These are phyloP conservation scores for Rhinocladiella mackenziei DNA, from an alignment of 2,329 filamentous ascomycete genomes.

Conservation along the genomic window DNA sequence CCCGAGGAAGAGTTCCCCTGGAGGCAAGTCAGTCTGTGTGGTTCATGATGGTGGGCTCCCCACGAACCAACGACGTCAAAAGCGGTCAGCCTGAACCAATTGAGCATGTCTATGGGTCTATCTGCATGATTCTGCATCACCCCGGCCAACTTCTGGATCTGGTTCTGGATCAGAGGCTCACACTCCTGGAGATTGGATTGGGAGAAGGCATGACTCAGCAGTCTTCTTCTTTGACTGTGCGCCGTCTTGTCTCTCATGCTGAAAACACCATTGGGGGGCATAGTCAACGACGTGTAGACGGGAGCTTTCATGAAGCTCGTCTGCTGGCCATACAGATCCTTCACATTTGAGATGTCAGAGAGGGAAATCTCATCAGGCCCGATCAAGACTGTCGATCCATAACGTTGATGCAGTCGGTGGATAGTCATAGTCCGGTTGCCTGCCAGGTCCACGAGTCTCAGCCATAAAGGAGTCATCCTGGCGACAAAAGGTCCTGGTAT, in stretches of 20 bases:
- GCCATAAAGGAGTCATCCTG: constrained; percentile 58
- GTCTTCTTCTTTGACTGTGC: constrained; percentile 38
- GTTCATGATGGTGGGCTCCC: no score
- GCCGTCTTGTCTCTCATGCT: constrained; percentile 32
- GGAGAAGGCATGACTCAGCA: constrained; percentile 35
- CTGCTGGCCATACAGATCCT: constrained; percentile 56
- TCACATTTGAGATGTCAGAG: constrained; percentile 61
- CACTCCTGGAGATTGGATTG: constrained; percentile 36
- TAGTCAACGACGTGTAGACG: constrained; percentile 11
- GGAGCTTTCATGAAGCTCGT: constrained; percentile 18
- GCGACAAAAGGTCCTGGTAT: constrained; percentile 76
- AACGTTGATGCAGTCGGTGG: constrained; percentile 49
- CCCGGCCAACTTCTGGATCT: constrained; percentile 32
- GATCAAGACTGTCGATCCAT: constrained; percentile 61
- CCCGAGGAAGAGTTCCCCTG: constrained; percentile 14
- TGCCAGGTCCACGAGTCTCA: not conserved
- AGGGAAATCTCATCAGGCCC: constrained; percentile 65
- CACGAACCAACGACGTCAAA: constrained; percentile 21
- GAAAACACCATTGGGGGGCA: constrained; percentile 12
- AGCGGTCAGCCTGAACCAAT: constrained; percentile 12
- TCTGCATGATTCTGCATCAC: constrained; percentile 8
- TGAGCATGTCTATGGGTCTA: constrained; percentile 16
- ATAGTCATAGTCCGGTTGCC: constrained; percentile 7
- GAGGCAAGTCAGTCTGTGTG: no score
- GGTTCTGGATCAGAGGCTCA: constrained; percentile 35